Conservation (phyloP, 805 yeast genomes). For the Wickerhamiella alocasiicola region DNA sequence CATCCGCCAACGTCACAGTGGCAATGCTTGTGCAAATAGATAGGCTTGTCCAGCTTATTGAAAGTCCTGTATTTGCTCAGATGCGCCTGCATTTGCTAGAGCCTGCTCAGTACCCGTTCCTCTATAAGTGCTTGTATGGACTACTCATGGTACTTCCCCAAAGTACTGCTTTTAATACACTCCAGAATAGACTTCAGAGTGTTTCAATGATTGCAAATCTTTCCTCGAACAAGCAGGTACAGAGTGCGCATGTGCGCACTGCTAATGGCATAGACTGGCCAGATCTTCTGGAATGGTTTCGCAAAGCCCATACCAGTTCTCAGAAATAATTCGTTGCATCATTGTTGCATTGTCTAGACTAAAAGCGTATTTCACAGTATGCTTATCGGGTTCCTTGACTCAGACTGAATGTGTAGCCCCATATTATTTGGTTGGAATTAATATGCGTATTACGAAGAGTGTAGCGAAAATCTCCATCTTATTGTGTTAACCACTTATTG, state of each 20-base stretch:
- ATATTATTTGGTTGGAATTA: too few species aligned
- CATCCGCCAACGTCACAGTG: constrained; percentile 69
- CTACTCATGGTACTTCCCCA: constrained; percentile 89
- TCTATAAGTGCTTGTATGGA: constrained; percentile 83
- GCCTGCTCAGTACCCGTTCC: constrained; percentile 66
- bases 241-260: constrained; percentile 16
- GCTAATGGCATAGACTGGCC: constrained; percentile 28
- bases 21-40: constrained; percentile 77
- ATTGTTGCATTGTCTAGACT: background rate
- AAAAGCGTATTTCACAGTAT: too few species aligned
- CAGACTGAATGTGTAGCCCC: too few species aligned
- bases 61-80: constrained; percentile 83
- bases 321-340: too few species aligned
- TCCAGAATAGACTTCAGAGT: constrained; percentile 62
- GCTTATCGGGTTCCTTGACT: too few species aligned
- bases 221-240: constrained; percentile 20
- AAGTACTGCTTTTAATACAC: constrained; percentile 72
- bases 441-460: too few species aligned
- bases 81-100: constrained; percentile 78
- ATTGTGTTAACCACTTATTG: too few species aligned
- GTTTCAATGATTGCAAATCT: constrained; percentile 32
- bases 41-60: constrained; percentile 75
- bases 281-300: constrained; percentile 38
- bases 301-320: constrained; percentile 25
- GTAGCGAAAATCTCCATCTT: too few species aligned